Evolutionary conservation across 768 basidiomycete genomes (phyloP).

Genomic region (Wakefieldia striispora): DNA sequence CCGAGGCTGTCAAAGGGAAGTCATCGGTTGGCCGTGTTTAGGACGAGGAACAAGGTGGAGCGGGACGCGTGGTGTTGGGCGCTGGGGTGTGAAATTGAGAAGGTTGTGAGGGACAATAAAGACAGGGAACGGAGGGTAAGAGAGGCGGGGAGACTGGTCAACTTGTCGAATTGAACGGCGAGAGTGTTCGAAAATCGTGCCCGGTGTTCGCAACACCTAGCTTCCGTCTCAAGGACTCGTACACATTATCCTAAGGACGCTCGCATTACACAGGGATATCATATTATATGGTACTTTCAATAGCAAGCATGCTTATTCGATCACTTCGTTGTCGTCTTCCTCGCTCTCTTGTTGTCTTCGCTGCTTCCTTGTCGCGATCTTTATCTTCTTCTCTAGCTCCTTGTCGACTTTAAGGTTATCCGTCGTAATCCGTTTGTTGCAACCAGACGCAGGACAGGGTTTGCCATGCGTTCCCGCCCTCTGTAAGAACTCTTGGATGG

Average conservation of each 20-base stretch:
- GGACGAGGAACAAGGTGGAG: constrained; percentile 81
- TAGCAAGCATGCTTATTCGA: constrained; percentile 39
- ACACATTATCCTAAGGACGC: not conserved
- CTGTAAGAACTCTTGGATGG: constrained; percentile 65
- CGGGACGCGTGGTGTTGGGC: constrained; percentile 96
- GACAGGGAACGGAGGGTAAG: constrained; percentile 66
- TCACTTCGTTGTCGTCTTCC: constrained; percentile 45
- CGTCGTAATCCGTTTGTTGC: constrained; percentile 55
- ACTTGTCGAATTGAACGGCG: constrained; percentile 19
- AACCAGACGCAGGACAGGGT: constrained; percentile 73
- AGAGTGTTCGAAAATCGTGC: too few species aligned
- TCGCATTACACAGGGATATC: constrained; percentile 9
- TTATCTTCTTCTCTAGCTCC: constrained; percentile 61
- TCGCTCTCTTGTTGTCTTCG: constrained; percentile 39
- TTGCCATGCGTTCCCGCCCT: constrained; percentile 32
- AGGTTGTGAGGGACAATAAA: constrained; percentile 57
- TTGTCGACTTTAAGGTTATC: constrained; percentile 52
- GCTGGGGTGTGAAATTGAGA: constrained; percentile 86
- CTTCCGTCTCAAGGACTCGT: not conserved
- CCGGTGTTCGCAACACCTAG: not conserved
- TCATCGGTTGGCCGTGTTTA: constrained; percentile 61
- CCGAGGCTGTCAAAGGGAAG: constrained; percentile 53
- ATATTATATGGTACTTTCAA: constrained; percentile 1
- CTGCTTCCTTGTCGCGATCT: constrained; percentile 52
- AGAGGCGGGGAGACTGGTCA: constrained; percentile 57